Evolutionary conservation across 1,139 yeast genomes (phyloP), one percentile per base, ranked within the genome.

Genomic region (Chernovozyma aurita): DNA sequence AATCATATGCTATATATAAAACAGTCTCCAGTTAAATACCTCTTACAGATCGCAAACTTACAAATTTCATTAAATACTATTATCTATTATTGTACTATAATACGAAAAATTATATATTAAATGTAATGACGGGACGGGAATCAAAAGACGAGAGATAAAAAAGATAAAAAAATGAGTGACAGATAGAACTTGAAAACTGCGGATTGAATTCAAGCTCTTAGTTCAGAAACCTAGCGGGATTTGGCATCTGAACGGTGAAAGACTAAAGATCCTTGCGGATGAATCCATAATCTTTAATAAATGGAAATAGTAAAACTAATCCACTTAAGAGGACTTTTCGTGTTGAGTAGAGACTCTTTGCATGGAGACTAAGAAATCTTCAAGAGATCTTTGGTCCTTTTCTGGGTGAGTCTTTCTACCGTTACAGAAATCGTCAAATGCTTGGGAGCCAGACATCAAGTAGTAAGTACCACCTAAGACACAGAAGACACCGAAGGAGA

Each of bases 291-390:
- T n/a, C n/a, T n/a, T n/a, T n/a, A n/a, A n/a, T n/a, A n/a, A n/a
- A n/a, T n/a, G n/a, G n/a, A n/a, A n/a, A n/a, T n/a, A n/a, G n/a
- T n/a, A n/a, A n/a, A n/a, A n/a, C n/a, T n/a, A n/a, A n/a, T n/a
- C n/a, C 37, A 48, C 45, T 50, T 65, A 70, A 51, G 72, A 51
- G 25, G 81, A 76, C 64, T 76, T 76, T 78, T 88, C 97, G 75
- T 88, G 97, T 75, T 87, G 96, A 70, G 96, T 88, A 53, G 96
- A 88, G 52, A 88, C 96, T 79, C 97, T 85, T 78, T 85, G 92
- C 96, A 88, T 87, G 58, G 96, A 87, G 58, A 86, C 87, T 67
- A 88, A 78, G 79, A 88, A 88, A 72, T 88, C 97, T 77, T 88
- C 97, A 50, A 88, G 70, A 44, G 94, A 78, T 78, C 96, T 85